Conservation (phyloP, 2,329 filamentous ascomycete genomes). For the Cordyceps farinosa region DNA sequence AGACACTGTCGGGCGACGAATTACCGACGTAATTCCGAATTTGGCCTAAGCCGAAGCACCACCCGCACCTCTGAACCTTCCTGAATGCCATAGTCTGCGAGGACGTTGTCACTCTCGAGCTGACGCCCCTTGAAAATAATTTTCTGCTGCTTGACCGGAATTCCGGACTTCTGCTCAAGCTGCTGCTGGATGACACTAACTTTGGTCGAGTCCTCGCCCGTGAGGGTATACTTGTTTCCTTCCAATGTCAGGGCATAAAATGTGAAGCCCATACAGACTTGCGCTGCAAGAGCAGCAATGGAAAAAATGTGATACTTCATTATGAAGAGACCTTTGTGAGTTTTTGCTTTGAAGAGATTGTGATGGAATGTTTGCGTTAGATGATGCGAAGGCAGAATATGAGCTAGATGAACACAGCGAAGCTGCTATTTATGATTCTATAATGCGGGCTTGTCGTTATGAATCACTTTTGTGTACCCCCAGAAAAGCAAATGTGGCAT, state of each 20-base stretch:
- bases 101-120: neutral
- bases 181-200: neutral
- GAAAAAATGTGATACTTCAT: neutral
- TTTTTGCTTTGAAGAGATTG: neutral
- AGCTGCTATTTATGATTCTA: neutral
- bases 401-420: neutral
- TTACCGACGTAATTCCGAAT: neutral
- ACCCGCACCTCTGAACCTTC: constrained; percentile 1
- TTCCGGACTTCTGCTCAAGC: neutral
- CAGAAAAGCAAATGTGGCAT: neutral
- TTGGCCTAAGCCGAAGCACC: neutral
- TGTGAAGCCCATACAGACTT: neutral
- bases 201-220: neutral
- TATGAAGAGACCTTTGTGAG: neutral
- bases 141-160: neutral
- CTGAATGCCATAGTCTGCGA: neutral
- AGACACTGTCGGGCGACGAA: neutral
- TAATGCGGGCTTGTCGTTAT: neutral
- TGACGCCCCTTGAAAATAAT: neutral
- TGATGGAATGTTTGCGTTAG: neutral
- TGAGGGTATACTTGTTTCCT: neutral
- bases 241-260: neutral
- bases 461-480: neutral
- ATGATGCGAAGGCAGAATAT: neutral
- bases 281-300: neutral